A percentile compares a stretch with the other conserved stretches of the same genome.
Conservation (phyloP, 208 protist genomes). For the Vickermania ingenoplastis region DNA sequence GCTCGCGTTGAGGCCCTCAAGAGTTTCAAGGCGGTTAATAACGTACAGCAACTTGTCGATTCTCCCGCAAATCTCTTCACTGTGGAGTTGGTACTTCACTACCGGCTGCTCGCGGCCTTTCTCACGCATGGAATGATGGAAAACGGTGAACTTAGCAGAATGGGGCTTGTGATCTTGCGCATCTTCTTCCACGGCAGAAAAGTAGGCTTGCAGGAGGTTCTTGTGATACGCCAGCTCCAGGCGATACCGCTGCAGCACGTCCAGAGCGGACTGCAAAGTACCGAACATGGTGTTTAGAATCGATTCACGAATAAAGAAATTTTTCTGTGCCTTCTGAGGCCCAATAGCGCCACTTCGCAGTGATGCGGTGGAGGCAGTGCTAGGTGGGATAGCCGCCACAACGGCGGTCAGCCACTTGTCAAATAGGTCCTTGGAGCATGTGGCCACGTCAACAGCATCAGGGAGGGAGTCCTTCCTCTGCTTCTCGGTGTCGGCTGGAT, state of each 20-base stretch:
- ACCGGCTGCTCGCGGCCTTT: conserved; percentile 23
- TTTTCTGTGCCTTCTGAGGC: conserved; percentile 11
- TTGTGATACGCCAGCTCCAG: conserved; percentile 16
- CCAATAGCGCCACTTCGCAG: not conserved
- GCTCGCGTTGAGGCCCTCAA: conserved; percentile 16
- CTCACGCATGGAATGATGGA: conserved; percentile 34
- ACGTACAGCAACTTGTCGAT: conserved; percentile 44
- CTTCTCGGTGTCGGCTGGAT: not conserved
- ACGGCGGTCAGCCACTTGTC: conserved; percentile 37
- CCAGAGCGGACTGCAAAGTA: conserved; percentile 23
- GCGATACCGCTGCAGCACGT: conserved; percentile 22
- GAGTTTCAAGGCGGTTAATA: conserved; percentile 29
- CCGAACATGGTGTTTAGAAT: conserved; percentile 21
- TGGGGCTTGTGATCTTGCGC: conserved; percentile 12
- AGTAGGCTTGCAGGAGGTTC: conserved; percentile 45
- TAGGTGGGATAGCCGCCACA: conserved; percentile 24
- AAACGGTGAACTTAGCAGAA: conserved; percentile 16
- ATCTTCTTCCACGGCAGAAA: conserved; percentile 46
- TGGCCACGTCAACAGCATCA: conserved; percentile 18
- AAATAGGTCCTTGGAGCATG: conserved; percentile 15
- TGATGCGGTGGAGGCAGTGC: conserved; percentile 9
- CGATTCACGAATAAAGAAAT: conserved; percentile 13
- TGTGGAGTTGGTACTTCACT: conserved; percentile 27
- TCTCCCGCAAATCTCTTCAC: conserved; percentile 19
- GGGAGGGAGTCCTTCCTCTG: not conserved